phyloP scores from a whole-genome alignment of 257 asterid genomes.

The Nicotiana paniculata region DNA sequence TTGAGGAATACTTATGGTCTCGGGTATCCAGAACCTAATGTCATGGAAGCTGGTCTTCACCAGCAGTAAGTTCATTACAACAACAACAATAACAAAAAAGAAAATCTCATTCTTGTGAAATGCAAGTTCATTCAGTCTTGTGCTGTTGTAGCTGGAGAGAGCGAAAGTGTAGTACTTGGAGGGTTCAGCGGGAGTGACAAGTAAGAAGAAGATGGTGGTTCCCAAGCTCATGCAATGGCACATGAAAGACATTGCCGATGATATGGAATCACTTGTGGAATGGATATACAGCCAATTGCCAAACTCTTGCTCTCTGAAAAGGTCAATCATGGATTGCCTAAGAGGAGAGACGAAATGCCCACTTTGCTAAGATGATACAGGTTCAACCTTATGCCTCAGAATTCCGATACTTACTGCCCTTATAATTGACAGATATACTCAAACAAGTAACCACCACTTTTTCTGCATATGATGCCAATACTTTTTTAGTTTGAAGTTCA shows the following conservation, averaged over 20 bases:
- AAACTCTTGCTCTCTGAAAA: slow-evolving; percentile 51
- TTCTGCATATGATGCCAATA: neutral
- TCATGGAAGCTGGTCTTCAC: slow-evolving; percentile 94
- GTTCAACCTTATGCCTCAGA: slow-evolving; percentile 67
- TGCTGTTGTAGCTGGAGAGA: slow-evolving; percentile 33
- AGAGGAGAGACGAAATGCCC: slow-evolving; percentile 50
- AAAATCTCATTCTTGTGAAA: no score
- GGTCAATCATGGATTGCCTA: slow-evolving; percentile 71
- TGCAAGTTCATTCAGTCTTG: no score
- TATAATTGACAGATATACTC: neutral
- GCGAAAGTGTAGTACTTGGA: slow-evolving; percentile 88
- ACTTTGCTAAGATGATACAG: slow-evolving; percentile 44
- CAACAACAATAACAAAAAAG: no score
- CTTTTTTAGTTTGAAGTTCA: neutral
- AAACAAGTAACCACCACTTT: neutral
- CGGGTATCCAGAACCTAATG: slow-evolving; percentile 93
- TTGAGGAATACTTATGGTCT: slow-evolving; percentile 77
- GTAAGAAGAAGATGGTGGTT: slow-evolving; percentile 62
- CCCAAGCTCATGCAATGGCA: slow-evolving; percentile 81
- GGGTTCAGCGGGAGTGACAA: slow-evolving; percentile 75
- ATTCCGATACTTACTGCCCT: slow-evolving; percentile 70
- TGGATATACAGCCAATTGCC: slow-evolving; percentile 96
- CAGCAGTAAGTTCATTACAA: slow-evolving; percentile 59
- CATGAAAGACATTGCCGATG: slow-evolving; percentile 89
- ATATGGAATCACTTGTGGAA: slow-evolving; percentile 77